These are phyloP conservation scores for Gracilaria domingensis DNA, from an alignment of 23 red algal species.

Conservation along the genomic window DNA sequence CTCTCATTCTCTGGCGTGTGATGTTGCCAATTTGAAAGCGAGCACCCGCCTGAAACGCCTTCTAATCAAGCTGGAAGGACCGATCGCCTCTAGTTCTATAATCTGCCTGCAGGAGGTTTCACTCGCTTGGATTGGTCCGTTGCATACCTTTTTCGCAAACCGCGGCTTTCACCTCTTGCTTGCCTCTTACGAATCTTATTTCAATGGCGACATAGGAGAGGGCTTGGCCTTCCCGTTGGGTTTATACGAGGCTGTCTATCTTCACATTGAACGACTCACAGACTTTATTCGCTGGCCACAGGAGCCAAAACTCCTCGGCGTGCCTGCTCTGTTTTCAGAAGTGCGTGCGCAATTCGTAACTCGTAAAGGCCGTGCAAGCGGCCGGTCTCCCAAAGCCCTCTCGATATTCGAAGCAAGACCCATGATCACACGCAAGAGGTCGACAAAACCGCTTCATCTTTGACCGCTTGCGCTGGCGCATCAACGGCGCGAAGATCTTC, in stretches of 20 bases:
- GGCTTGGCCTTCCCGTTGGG: conserved; percentile 73
- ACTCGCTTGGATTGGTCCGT: conserved; percentile 64
- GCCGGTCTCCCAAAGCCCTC: conserved; percentile 12
- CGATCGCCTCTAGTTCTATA: conserved; percentile 62
- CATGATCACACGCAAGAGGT: conserved; percentile 61
- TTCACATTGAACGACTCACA: conserved; percentile 69
- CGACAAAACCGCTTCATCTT: conserved; percentile 78
- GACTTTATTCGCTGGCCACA: conserved; percentile 69
- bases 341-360: conserved; percentile 10
- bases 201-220: conserved; percentile 84
- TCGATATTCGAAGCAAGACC: conserved; percentile 26
- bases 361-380: conserved; percentile 40
- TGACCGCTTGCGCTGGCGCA: conserved; percentile 59
- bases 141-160: conserved; percentile 81
- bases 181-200: conserved; percentile 55
- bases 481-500: conserved; percentile 69
- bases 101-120: conserved; percentile 91
- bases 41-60: conserved; percentile 60
- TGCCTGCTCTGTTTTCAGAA: conserved; percentile 32
- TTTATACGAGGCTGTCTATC: conserved; percentile 68
- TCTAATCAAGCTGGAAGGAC: conserved; percentile 73
- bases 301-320: conserved; percentile 10
- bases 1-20: conserved; percentile 66
- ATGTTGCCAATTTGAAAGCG: conserved; percentile 44
- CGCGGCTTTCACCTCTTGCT: conserved; percentile 79